Evolutionary conservation across 257 asterid genomes (phyloP).

Genomic region (Orobanche coerulescens): DNA sequence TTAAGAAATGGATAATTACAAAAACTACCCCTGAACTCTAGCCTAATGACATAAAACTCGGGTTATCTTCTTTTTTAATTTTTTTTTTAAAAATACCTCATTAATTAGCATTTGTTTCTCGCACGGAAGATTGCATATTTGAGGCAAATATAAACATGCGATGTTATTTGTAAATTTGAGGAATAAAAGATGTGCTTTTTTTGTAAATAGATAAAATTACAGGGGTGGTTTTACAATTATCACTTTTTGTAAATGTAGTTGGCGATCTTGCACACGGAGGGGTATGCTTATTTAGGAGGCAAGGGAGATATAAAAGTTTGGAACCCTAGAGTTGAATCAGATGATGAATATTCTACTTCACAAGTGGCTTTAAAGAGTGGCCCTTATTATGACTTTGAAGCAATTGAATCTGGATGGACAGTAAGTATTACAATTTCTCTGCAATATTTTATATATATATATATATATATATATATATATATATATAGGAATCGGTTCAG

Average conservation of each 20-base stretch:
- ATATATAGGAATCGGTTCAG: too few species aligned
- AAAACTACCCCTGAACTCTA: too few species aligned
- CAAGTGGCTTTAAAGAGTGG: conserved; percentile 46
- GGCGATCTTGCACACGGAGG: conserved; percentile 45
- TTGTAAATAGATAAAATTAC: background rate
- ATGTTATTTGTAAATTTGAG: too few species aligned
- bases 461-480: too few species aligned
- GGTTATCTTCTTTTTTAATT: too few species aligned
- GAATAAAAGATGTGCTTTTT: background rate
- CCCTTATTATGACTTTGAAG: conserved; percentile 28
- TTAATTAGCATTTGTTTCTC: too few species aligned
- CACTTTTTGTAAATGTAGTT: conserved; percentile 22
- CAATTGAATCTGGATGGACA: conserved; percentile 63
- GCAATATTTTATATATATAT: too few species aligned
- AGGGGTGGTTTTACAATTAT: background rate
- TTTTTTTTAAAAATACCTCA: too few species aligned
- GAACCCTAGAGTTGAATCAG: conserved; percentile 49
- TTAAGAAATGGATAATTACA: too few species aligned
- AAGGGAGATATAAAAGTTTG: conserved; percentile 56
- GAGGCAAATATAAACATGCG: too few species aligned
- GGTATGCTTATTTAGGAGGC: conserved; percentile 52
- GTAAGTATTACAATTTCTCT: conserved; percentile 30
- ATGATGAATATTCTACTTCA: conserved; percentile 58
- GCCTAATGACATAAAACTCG: too few species aligned
- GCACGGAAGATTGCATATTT: too few species aligned